phyloP scores from a whole-genome alignment of 345 rosid genomes.

The Hibiscus tridactylites region DNA sequence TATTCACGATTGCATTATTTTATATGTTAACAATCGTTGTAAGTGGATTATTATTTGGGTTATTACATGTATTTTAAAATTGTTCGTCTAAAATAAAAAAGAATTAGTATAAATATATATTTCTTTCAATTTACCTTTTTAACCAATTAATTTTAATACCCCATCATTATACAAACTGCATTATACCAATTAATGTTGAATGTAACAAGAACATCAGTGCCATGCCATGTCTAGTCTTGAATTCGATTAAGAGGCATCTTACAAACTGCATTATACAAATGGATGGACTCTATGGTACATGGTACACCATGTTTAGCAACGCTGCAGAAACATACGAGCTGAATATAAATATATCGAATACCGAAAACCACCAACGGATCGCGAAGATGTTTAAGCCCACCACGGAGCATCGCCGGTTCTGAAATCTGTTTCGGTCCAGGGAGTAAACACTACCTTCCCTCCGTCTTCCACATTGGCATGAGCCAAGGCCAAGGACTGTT shows the following conservation, averaged over 20 bases:
- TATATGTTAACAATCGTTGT: too few relatives aligned
- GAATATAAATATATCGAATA: not conserved
- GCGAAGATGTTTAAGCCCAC: constrained; percentile 53
- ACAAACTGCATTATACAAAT: not conserved
- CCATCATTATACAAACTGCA: too few relatives aligned
- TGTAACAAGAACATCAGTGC: not conserved
- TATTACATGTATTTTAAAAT: too few relatives aligned
- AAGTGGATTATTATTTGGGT: too few relatives aligned
- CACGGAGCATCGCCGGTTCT: constrained; percentile 91
- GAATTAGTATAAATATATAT: too few relatives aligned
- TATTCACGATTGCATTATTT: too few relatives aligned
- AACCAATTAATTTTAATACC: too few relatives aligned
- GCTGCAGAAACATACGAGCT: constrained; percentile 8
- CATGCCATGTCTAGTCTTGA: not conserved
- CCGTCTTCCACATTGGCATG: constrained; percentile 67
- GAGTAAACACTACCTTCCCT: constrained; percentile 78
- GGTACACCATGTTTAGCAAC: constrained; percentile 5
- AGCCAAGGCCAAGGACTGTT: constrained; percentile 83
- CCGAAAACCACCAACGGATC: not conserved
- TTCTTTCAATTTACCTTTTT: too few relatives aligned
- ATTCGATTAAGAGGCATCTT: not conserved
- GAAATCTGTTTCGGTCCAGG: constrained; percentile 93
- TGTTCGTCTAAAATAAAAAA: too few relatives aligned
- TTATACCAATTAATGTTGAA: too few relatives aligned
- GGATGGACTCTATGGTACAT: not conserved